Base-by-base conservation (phyloP, 805 yeast species). In the Clavispora carvajalis region DNA sequence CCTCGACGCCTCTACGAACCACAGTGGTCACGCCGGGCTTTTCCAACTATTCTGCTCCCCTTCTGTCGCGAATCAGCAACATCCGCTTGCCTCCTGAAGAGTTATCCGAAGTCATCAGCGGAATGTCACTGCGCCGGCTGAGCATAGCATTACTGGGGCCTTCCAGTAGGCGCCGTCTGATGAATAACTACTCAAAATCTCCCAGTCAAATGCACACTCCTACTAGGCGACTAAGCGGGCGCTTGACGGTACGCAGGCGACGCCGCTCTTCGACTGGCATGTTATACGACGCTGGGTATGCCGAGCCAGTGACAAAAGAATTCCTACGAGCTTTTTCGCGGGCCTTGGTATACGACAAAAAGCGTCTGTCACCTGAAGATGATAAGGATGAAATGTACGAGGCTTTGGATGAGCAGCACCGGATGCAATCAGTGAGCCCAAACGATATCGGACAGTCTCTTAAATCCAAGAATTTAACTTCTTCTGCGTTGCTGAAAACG, bases 261-360 rank as follows among this genome's bases (percentile, higher is more conserved):
- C 43, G 53, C 17, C 45, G 54, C 16, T 47, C 51, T 3, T 51
- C 54, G 2, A 36, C 48, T 49, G 54, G 37, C 29, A 48, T 11
- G 45, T 19, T 51, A 2, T 65, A 53, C 40, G 63, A 63, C 17
- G 51, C 62, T 0, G 55, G 52, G 7, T 66, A 66, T 43, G 49
- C 49, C 13, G 73, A 72, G 1, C 62, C 67, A 1, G 52, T 68
- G 16, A 65, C 71, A 2, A 55, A 59, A 10, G 70, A 65, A 38
- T 69, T 62, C 31, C 52, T 68, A 28, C 50, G 65, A 25, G 58
- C 58, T 13, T 58, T 67, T 34, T 65, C 72, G 35, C 51, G 55
- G 31, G 63, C 65, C 1, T 54, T 56, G 42, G 40, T 49, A 8
- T 41, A 45, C 25, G 61, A 52, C 19, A 42, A 39, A 6, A 29